These are phyloP conservation scores for Conringia planisiliqua DNA, from an alignment of 345 rosid species.

Conservation along the genomic window DNA sequence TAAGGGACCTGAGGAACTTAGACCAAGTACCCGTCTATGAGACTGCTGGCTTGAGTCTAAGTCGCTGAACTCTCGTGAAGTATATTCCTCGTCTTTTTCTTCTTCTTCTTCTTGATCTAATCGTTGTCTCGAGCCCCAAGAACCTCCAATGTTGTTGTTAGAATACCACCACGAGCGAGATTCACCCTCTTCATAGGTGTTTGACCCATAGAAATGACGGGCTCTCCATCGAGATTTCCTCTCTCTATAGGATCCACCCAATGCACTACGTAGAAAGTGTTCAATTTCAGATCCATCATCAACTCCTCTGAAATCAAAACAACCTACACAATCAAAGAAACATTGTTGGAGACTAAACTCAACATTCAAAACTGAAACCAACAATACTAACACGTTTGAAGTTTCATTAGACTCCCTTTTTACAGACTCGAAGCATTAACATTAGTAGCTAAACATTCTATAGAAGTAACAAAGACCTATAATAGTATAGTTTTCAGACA, in stretches of 20 bases:
- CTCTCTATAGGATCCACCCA: slow-evolving; percentile 48
- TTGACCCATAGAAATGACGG: slow-evolving; percentile 35
- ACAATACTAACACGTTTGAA: not conserved
- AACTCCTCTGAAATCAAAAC: slow-evolving; percentile 52
- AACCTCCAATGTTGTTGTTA: slow-evolving; percentile 29
- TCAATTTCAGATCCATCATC: slow-evolving; percentile 48
- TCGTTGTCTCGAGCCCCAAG: slow-evolving; percentile 37
- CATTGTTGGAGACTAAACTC: not conserved
- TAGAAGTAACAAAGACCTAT: not conserved
- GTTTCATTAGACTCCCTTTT: not conserved
- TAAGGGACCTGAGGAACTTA: slow-evolving; percentile 65
- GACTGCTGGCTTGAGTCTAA: slow-evolving; percentile 42
- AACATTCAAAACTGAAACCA: not conserved
- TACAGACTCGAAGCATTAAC: not conserved
- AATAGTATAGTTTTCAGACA: not conserved
- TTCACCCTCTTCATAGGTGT: slow-evolving; percentile 35
- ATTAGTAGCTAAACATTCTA: not conserved
- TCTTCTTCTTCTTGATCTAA: slow-evolving; percentile 46
- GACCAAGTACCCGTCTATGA: slow-evolving; percentile 66
- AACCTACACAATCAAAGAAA: slow-evolving; percentile 38
- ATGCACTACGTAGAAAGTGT: slow-evolving; percentile 48
- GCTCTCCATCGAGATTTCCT: slow-evolving; percentile 28
- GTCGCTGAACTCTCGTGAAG: slow-evolving; percentile 37
- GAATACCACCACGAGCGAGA: slow-evolving; percentile 42
- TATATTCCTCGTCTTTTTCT: slow-evolving; percentile 45